Evolutionary conservation across 192 early-diverging fungal genomes (phyloP), one percentile per base, ranked within the genome.

Genomic region (Backusella tuberculispora): DNA sequence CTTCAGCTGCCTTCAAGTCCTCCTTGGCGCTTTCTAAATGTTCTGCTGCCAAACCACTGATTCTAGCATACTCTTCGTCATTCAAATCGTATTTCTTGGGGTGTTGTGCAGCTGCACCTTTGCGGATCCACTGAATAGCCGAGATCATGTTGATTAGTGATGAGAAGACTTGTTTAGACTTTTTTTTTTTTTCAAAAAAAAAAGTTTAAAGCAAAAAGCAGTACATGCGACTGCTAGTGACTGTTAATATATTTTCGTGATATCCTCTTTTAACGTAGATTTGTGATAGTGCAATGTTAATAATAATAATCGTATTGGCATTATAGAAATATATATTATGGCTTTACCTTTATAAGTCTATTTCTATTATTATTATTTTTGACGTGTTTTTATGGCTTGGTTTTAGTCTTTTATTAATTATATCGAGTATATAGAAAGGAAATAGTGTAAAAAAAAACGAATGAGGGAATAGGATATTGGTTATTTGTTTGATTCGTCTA

Each of bases 101-200:
- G 67, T 84, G 77, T 65, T 92, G 87, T 40, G 88, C 86, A n/a
- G 95, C 92, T n/a, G 90, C 95, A 66, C 97, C 98, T 78, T 95
- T 92, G 76, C 91, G 93, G 26, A 99, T 89, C 96, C 97, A 99
- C 45, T 90, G 87, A 76, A 98, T 81, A 45, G 96, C 89, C 10
- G 96, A 95, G 75, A 99, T 97, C 96, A 97, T 97, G 41, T 56
- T 75, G 56, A 37, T 64, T 29, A 44, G 68, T 12, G 43, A 68
- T 69, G 6, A 46, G 45, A 44, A 66, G 34, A 60, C 13, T n/a
- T 14, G 26, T 24, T 67, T 67, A 43, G 10, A 43, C 41, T 21
- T 67, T 40, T 67, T 41, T 66, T 41, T 66, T 66, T 42, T 9
- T 60, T 9, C 19, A 24, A 13, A 41, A 38, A 66, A 66, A 44